Percentiles rank a stretch among this genome's conserved stretches.
These are phyloP conservation scores for Cenchrus americanus DNA, from an alignment of 176 grass and related monocot species.

Conservation along the genomic window DNA sequence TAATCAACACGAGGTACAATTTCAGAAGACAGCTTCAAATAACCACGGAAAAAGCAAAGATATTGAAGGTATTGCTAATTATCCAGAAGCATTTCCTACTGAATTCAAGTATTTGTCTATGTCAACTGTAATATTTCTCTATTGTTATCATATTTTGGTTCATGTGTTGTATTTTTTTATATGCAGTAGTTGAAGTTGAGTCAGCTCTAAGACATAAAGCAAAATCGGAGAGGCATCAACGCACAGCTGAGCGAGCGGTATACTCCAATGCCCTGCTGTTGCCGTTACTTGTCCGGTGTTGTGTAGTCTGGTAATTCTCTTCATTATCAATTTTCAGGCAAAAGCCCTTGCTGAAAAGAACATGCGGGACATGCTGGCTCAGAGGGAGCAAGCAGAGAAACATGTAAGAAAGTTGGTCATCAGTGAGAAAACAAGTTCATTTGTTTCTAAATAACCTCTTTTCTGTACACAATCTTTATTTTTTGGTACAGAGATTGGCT, in stretches of 20 bases:
- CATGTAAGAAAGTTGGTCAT: slow-evolving; percentile 60
- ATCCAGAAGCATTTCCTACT: slow-evolving; percentile 23
- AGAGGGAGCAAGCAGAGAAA: slow-evolving; percentile 93
- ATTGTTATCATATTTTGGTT: slow-evolving; percentile 11
- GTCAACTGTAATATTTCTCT: slow-evolving; percentile 18
- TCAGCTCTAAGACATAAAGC: slow-evolving; percentile 87
- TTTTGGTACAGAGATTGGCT: slow-evolving; percentile 78
- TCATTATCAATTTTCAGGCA: slow-evolving; percentile 61
- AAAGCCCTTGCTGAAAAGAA: slow-evolving; percentile 99
- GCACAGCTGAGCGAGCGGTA: slow-evolving; percentile 91
- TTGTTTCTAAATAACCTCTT: slow-evolving; percentile 31
- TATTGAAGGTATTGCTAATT: slow-evolving; percentile 53
- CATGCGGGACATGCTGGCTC: slow-evolving; percentile 80
- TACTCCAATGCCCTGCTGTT: slow-evolving; percentile 39
- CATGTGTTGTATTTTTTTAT: slow-evolving; percentile 25
- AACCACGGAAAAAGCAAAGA: slow-evolving; percentile 40
- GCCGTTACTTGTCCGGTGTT: slow-evolving; percentile 27
- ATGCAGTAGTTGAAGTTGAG: slow-evolving; percentile 63
- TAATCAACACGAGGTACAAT: slow-evolving; percentile 52
- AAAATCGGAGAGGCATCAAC: slow-evolving; percentile 82
- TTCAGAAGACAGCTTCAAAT: slow-evolving; percentile 61
- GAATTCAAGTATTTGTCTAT: slow-evolving; percentile 8
- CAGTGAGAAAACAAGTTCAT: not conserved
- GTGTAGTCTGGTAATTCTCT: slow-evolving; percentile 30
- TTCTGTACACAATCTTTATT: slow-evolving; percentile 19